phyloP scores from a whole-genome alignment of 495 filamentous ascomycete species.

The Neurospora intermedia region DNA sequence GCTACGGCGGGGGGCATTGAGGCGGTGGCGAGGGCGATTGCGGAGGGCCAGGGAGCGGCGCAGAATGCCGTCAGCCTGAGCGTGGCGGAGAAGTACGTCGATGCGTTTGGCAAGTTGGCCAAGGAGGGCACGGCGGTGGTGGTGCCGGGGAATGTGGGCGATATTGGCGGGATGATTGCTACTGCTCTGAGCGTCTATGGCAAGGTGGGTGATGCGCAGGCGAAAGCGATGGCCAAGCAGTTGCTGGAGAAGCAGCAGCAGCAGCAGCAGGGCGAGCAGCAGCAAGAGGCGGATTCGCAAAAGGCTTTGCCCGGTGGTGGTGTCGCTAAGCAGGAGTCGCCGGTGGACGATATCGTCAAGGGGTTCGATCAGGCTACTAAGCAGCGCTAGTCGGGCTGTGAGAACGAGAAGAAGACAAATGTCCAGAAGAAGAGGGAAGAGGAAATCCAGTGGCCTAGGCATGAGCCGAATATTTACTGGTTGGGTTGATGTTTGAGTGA shows the following conservation, averaged over 20 bases:
- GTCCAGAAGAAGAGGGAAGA: neutral
- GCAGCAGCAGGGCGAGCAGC: constrained; percentile 4
- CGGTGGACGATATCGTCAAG: neutral
- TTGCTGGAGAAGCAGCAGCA: constrained; percentile 16
- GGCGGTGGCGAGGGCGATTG: constrained; percentile 65
- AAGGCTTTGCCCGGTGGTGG: neutral
- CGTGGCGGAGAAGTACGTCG: constrained; percentile 96
- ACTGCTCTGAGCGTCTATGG: constrained; percentile 93
- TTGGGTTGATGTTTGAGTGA: neutral
- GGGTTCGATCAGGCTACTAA: neutral
- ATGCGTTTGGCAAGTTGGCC: constrained; percentile 83
- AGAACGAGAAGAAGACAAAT: neutral
- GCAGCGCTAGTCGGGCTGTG: neutral
- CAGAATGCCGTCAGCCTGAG: constrained; percentile 73
- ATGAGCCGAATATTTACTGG: neutral
- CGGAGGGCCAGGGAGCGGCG: constrained; percentile 57
- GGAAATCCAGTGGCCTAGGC: neutral
- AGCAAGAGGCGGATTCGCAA: constrained; percentile 9
- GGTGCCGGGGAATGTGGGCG: constrained; percentile 94
- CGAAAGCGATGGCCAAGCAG: constrained; percentile 51
- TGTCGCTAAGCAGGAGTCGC: neutral
- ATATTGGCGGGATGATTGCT: constrained; percentile 94
- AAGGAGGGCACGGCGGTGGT: constrained; percentile 91
- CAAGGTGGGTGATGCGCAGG: constrained; percentile 81
- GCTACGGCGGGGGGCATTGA: constrained; percentile 86